These are phyloP conservation scores for Coemansia sp. DNA, from an alignment of 192 early-diverging fungal species.

Conservation along the genomic window DNA sequence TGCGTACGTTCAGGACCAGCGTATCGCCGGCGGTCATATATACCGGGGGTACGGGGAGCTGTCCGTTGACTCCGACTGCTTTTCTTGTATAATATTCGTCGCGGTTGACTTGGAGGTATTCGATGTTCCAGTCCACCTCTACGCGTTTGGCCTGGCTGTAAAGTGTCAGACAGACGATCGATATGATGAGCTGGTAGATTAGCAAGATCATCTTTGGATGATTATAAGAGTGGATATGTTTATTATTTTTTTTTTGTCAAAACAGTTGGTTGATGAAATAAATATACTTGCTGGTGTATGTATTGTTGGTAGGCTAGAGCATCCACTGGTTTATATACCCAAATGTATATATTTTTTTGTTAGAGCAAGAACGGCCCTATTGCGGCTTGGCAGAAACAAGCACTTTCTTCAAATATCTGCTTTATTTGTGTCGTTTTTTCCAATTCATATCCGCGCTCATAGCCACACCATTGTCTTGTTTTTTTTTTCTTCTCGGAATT, in stretches of 20 bases:
- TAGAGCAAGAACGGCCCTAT: no score
- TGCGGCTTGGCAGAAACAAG: no score
- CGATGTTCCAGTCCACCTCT: constrained; percentile 63
- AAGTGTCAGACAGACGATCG: neutral
- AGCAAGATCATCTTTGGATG: neutral
- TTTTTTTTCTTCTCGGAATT: no score
- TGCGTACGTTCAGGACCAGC: constrained; percentile 41
- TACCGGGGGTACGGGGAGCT: constrained; percentile 56
- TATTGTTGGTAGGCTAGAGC: no score
- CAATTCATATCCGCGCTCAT: no score
- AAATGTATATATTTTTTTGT: no score
- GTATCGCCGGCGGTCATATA: constrained; percentile 20
- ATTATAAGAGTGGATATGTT: neutral
- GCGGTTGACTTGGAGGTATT: constrained; percentile 61
- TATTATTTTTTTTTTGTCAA: neutral
- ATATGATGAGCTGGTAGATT: neutral
- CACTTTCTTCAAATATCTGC: no score
- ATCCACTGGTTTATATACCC: no score
- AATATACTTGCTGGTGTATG: no score
- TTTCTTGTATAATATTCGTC: constrained; percentile 60
- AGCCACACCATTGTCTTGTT: no score
- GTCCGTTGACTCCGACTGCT: constrained; percentile 65
- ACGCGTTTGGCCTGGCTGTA: constrained; percentile 9
- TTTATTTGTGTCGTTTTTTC: no score
- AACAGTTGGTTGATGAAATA: neutral